These are phyloP conservation scores for Globisporangium viniferum DNA, from an alignment of 352 stramenopile species.

Conservation along the genomic window DNA sequence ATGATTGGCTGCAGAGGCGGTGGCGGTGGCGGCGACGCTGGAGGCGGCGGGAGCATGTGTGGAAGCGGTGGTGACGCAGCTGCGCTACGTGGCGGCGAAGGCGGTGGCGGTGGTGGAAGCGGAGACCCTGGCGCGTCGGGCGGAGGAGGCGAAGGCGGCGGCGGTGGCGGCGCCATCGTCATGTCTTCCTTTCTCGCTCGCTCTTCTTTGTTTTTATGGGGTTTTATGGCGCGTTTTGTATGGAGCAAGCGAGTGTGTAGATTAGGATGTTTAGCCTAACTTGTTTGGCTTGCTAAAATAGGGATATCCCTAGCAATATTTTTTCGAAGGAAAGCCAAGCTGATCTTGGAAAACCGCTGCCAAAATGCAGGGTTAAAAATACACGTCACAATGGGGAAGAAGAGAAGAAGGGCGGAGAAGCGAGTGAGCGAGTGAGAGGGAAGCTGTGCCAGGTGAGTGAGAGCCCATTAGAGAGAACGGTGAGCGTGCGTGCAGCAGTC, in stretches of 20 bases:
- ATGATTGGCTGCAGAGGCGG: constrained; percentile 1
- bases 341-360: no score
- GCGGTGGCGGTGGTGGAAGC: background rate
- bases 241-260: background rate
- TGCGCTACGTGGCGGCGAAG: constrained; percentile 2
- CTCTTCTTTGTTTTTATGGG: background rate
- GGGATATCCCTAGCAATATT: no score
- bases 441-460: no score
- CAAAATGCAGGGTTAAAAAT: no score
- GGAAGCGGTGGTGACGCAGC: background rate
- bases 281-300: no score
- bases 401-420: no score
- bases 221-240: background rate
- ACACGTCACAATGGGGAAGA: no score
- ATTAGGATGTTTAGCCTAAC: background rate
- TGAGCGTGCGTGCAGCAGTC: no score
- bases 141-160: background rate
- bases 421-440: no score
- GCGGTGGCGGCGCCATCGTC: constrained; percentile 5
- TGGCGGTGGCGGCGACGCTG: constrained; percentile 6
- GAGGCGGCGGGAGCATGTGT: background rate
- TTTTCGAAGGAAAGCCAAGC: no score
- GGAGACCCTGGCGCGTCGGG: background rate
- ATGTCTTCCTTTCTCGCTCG: constrained; percentile 1
- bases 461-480: no score